A percentile compares a stretch with the other conserved stretches of the same genome.
Conservation (phyloP, 225 moss, liverwort and hornwort genomes). For the Lunularia cruciata region DNA sequence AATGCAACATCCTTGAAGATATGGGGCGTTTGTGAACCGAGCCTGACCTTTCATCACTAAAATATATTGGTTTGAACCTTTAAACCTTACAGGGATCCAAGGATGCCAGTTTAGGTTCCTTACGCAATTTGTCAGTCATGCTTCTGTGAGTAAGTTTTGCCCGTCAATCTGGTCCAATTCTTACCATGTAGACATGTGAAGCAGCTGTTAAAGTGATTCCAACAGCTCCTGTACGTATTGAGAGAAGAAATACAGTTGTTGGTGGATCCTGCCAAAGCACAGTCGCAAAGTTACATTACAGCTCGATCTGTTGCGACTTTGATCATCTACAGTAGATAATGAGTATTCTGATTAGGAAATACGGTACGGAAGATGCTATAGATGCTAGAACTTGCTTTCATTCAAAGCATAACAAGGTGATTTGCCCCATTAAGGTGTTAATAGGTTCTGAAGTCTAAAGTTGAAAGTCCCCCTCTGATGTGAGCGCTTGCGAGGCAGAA, state of each 20-base stretch:
- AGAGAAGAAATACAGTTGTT: slow-evolving; percentile 91
- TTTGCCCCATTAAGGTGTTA: too few relatives aligned
- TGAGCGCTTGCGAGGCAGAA: neutral
- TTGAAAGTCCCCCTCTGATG: too few relatives aligned
- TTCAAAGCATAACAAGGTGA: too few relatives aligned
- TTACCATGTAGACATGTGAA: slow-evolving; percentile 97
- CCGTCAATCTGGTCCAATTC: neutral
- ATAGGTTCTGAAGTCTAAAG: too few relatives aligned
- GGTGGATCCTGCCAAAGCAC: slow-evolving; percentile 82
- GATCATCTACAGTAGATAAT: too few relatives aligned
- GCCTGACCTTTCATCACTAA: neutral
- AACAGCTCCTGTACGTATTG: slow-evolving; percentile 97
- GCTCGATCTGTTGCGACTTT: neutral
- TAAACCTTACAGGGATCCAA: neutral
- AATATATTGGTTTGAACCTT: too few relatives aligned
- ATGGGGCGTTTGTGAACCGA: neutral
- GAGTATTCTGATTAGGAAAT: neutral
- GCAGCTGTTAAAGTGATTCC: slow-evolving; percentile 98
- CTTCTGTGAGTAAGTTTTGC: too few relatives aligned
- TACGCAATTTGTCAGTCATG: too few relatives aligned
- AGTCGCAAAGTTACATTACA: neutral
- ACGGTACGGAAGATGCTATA: neutral
- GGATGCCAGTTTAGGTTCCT: too few relatives aligned
- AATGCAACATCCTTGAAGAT: too few relatives aligned
- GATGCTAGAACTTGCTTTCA: too few relatives aligned